Conservation (phyloP, 2,329 filamentous ascomycete genomes). For the Lasiodiplodia hormozganensis region DNA sequence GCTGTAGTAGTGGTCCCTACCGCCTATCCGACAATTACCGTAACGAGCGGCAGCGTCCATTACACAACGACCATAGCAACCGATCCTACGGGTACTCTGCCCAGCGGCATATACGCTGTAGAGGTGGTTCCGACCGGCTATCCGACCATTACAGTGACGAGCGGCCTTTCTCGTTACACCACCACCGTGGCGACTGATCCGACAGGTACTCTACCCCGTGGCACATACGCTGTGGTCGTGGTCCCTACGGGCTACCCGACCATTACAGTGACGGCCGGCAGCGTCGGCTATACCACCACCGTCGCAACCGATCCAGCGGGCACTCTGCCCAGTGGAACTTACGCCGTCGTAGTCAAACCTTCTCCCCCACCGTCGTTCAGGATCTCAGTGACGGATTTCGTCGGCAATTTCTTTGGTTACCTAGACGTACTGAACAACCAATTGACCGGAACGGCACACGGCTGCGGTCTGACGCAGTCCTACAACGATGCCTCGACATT, state of each 20-base stretch:
- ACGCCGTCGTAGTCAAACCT: not conserved
- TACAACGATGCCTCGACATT: not conserved
- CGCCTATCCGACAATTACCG: not conserved
- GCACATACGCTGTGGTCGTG: not conserved
- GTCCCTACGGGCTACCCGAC: not conserved
- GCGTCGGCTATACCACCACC: not conserved
- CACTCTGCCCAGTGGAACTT: not conserved
- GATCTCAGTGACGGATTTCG: not conserved
- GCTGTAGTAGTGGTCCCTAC: not conserved
- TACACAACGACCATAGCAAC: too few species aligned
- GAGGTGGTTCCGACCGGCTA: not conserved
- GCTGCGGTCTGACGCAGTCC: not conserved
- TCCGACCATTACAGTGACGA: not conserved
- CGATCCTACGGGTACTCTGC: not conserved
- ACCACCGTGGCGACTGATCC: too few species aligned
- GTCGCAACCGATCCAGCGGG: not conserved
- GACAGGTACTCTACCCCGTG: not conserved
- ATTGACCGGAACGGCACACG: not conserved
- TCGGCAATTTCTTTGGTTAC: conserved; percentile 3
- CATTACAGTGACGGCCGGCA: not conserved
- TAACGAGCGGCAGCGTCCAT: not conserved
- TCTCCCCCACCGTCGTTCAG: not conserved
- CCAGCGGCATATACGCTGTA: not conserved
- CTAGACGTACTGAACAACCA: not conserved
- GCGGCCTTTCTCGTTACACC: too few species aligned